Base-by-base conservation (phyloP, 2,329 filamentous ascomycete genomes). In the Penicillium sumatraense region DNA sequence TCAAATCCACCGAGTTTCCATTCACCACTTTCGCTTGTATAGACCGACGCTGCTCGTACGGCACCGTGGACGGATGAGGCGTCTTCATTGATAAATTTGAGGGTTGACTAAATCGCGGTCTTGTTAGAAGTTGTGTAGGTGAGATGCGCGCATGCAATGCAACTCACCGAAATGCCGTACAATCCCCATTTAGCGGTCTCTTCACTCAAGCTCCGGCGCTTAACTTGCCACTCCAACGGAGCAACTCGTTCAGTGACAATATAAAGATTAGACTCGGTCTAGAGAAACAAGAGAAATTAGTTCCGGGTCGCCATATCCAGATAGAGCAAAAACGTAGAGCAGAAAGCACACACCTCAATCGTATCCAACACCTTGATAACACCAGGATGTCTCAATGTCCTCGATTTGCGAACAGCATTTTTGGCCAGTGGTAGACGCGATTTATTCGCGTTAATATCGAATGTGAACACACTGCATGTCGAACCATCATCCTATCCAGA, bases 141-240 rank as follows among this genome's bases (percentile, higher is more conserved):
- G 31, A 23, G 5, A 18, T 21, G 3, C 3, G 13, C 24, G 20
- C n/a, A n/a, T 33, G 11, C 29, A 29, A 52, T 26, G 5, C 2
- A 23, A 58, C 76, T 58, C 82, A 92, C 89, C 63, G 95, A 92
- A 60, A 98, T 80, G 65, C 86, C 90, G 73, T 91, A 90, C 36
- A 99, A 76, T 0, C 95, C 95, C 95, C 95, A 99, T 85, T 97
- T 99, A 45, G 95, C 86, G 1, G 93, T 98, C 78, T 98, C 95
- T 36, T 91, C 88, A 57, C 87, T 92, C 58, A 98, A 75, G 70
- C 90, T 95, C 78, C 91, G 93, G 64, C 93, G 83, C 78, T 89
- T 91, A 44, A 96, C 88, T 68, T 96, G 88, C 95, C 95, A 98
- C 64, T 88, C 86, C 49, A 99, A 78, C 3, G 95, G 95, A 11